Base-by-base conservation (phyloP, 441 rosid species). In the Capsella rubella region DNA sequence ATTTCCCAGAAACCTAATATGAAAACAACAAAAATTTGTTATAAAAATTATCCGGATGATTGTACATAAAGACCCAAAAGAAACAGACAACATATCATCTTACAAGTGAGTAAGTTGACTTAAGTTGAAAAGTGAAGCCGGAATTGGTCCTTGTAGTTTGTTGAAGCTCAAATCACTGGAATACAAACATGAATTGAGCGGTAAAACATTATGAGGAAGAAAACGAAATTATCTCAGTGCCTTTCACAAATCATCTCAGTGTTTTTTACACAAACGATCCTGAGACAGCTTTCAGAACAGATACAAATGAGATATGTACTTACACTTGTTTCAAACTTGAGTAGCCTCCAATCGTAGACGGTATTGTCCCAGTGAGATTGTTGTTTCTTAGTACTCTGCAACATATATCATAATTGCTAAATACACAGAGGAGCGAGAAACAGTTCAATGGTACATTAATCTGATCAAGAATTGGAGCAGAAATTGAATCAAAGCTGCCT, bases 91-190 rank as follows among this genome's bases (percentile, higher is more conserved):
- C 28, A 6, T 64, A 10, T 27, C 62, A 56, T 64, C 81, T 80
- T 79, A 83, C 92, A 87, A 74, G 82, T 76, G 70, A 52, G 75
- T 63, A 64, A 85, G 86, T 47, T 47, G 59, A 55, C 78, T 77
- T 72, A 78, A 65, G 73, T 70, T 80, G 73, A 87, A 85, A 67
- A 87, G 87, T 0, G 85, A 76, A 15, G 67, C 51, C 10, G 91
- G 89, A 74, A 87, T 85, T 15, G 67, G 42, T 72, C 89, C 84
- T 8, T 25, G 25, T 65, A 87, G 35, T 45, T 78, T 81, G 81
- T 87, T 87, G 85, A 85, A 91, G 83, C 95, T 91, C 74, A 89
- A 86, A 80, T 91, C 95, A 75, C 97, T 84, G 64, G 59, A 72
- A 46, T 64, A 15, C 21, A 77, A 8, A 67, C n/a, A 40, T 0